These are phyloP conservation scores for Monosporozyma yasuniensis DNA, from an alignment of 805 yeast genomes.

Conservation along the genomic window DNA sequence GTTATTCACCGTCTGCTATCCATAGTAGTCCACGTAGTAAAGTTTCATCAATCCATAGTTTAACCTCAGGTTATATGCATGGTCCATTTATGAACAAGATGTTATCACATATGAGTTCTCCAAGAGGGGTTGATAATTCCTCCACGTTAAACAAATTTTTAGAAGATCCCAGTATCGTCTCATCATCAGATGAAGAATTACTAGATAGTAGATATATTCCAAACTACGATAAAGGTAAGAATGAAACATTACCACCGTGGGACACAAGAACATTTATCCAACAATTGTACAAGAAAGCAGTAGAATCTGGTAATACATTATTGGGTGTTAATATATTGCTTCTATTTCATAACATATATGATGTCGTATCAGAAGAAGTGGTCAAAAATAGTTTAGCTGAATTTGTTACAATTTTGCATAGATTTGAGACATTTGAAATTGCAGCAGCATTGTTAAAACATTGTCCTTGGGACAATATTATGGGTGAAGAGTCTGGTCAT, in stretches of 20 bases:
- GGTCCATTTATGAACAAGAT: conserved; percentile 5
- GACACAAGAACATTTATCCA: conserved; percentile 19
- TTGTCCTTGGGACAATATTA: conserved; percentile 28
- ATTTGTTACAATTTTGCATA: conserved; percentile 24
- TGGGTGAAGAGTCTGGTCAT: conserved; percentile 21
- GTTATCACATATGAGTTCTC: background rate
- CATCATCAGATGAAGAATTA: background rate
- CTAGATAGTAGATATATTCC: background rate
- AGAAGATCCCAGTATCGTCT: background rate
- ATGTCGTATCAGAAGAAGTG: conserved; percentile 18
- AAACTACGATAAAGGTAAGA: background rate
- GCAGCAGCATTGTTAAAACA: conserved; percentile 28
- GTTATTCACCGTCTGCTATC: conserved; percentile 5
- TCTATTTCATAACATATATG: conserved; percentile 25
- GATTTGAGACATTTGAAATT: conserved; percentile 29
- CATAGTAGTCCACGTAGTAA: conserved; percentile 18
- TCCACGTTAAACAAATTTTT: background rate
- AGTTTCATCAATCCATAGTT: conserved; percentile 12
- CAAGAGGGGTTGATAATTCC: background rate
- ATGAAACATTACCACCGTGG: conserved; percentile 23
- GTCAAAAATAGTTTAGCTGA: conserved; percentile 25
- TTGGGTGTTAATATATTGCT: conserved; percentile 23
- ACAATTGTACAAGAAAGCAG: conserved; percentile 26
- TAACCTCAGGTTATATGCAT: background rate
- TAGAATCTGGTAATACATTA: conserved; percentile 25